phyloP scores from a whole-genome alignment of 192 early-diverging fungal species.

The Dimargaris cristalligena region DNA sequence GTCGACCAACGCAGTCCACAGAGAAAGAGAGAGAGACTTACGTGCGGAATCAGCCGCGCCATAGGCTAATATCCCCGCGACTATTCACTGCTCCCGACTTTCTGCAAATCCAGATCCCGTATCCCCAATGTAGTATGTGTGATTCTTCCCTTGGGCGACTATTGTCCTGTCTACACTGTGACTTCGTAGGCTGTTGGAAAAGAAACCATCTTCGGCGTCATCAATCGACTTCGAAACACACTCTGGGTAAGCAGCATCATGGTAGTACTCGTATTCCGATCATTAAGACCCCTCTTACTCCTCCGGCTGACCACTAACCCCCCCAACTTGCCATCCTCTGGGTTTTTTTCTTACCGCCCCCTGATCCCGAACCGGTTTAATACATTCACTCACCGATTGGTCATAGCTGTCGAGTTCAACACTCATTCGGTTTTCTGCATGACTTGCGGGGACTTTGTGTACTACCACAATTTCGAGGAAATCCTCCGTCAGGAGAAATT shows the following conservation, averaged over 20 bases:
- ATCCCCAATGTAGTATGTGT: background rate
- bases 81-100: background rate
- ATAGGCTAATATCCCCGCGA: background rate
- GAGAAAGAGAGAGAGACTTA: no score
- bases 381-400: background rate
- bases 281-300: background rate
- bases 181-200: constrained; percentile 2
- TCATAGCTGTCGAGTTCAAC: background rate
- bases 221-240: background rate
- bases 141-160: background rate
- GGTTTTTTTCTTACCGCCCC: background rate
- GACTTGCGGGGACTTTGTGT: background rate
- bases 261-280: background rate
- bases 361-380: background rate
- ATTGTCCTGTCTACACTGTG: constrained; percentile 1
- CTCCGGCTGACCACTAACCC: background rate
- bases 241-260: background rate
- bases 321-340: background rate
- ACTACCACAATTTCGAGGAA: background rate
- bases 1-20: no score
- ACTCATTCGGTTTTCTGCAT: background rate
- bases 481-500: background rate
- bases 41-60: no score
- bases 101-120: background rate
- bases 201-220: background rate